These are phyloP conservation scores for Warburgia ugandensis DNA, from an alignment of 164 flowering plant species.

Conservation along the genomic window DNA sequence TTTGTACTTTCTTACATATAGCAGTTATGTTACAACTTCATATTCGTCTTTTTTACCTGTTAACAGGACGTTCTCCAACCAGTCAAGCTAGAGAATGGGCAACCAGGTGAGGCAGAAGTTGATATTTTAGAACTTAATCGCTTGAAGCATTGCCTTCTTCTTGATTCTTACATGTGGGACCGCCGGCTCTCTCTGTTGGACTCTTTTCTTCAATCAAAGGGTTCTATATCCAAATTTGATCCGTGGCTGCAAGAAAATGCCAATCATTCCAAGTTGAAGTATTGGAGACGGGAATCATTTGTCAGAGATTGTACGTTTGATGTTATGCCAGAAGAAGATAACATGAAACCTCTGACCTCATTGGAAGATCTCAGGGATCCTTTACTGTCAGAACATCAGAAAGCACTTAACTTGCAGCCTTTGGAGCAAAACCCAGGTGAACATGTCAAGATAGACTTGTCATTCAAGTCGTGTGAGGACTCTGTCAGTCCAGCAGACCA, in stretches of 20 bases:
- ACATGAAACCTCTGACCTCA: conserved; percentile 12
- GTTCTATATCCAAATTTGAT: conserved; percentile 21
- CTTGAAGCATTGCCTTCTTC: conserved; percentile 55
- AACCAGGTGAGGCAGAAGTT: conserved; percentile 15
- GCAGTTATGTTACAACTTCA: too few relatives aligned
- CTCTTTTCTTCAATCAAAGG: conserved; percentile 35
- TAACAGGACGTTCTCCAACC: conserved; percentile 50
- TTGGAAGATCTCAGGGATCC: conserved; percentile 18
- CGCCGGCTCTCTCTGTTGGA: conserved; percentile 55
- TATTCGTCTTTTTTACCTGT: background rate
- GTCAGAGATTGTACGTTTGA: conserved; percentile 21
- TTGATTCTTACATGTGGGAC: conserved; percentile 75
- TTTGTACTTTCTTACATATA: too few relatives aligned
- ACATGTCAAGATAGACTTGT: background rate
- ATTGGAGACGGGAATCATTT: conserved; percentile 27
- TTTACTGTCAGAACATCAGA: conserved; percentile 13
- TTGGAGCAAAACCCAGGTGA: conserved; percentile 15
- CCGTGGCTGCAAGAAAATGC: conserved; percentile 26
- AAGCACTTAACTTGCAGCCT: conserved; percentile 14
- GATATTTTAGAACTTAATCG: conserved; percentile 76
- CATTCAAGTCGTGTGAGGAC: conserved; percentile 31
- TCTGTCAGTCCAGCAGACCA: too few relatives aligned
- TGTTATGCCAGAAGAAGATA: conserved; percentile 23
- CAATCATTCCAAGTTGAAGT: conserved; percentile 25
- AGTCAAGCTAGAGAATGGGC: conserved; percentile 20